Evolutionary conservation across 1,139 yeast species (phyloP), one percentile per base, ranked within the genome.

Genomic region (Dujonia santamariae): DNA sequence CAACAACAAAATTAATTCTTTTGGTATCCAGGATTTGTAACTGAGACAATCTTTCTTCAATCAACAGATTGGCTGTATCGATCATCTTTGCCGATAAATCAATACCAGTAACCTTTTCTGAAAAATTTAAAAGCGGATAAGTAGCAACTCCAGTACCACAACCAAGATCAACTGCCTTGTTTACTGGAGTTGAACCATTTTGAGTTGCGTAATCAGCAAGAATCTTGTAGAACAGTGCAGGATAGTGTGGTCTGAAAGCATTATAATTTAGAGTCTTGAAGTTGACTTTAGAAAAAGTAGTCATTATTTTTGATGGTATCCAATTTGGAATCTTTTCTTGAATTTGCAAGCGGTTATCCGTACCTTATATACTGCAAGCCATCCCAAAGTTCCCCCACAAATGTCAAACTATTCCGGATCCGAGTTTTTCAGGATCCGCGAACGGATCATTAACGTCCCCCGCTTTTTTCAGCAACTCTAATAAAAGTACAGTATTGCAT

Each of bases 161-260:
- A 2, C 72, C 72, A 30, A 65, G 44, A 37, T 65, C 71, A 36
- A 64, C 47, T 2, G 66, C 49, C 12, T 40, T 43, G 2, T 40
- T 35, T 5, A 62, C 39, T 1, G 61, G 59, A 9, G 48, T 35
- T 12, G 9, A 12, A 12, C 12, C 23, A 8, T 29, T 16, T 9
- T 38, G 36, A 13, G 46, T 38, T 3, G 51, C 47, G 38, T 61
- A 68, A 1, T 54, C 45, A 19, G 43, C 40, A n/a, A 85, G 47
- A 11, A 59, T 48, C 8, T 64, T 47, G 47, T 69, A 82, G 45
- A 84, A 75, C 2, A 66, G 51, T 0, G 56, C 47, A 0, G 88
- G 86, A 46, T 85, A 85, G 2, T 67, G 60, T 0, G 95, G 95
- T 36, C 95, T 70, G 47, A 78, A 76, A 9, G 68, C 59, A 34